Conservation (phyloP, 805 yeast species). For the Millerozyma acaciae region DNA sequence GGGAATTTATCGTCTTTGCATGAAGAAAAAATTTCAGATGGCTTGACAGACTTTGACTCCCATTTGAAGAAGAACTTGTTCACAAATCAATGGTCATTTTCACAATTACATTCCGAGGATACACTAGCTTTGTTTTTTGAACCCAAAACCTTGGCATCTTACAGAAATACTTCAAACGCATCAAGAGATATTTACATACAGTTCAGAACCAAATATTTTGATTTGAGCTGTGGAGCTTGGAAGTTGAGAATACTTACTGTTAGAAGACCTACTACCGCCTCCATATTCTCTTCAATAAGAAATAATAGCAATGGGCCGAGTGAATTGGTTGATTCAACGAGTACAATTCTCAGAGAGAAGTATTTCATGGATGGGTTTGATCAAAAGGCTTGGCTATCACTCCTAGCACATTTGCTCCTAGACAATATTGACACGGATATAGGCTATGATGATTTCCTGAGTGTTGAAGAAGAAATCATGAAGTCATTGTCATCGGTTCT, state of each 20-base stretch:
- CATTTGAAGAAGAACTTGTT: slow-evolving; percentile 27
- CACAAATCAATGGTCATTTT: slow-evolving; percentile 38
- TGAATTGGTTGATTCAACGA: slow-evolving; percentile 15
- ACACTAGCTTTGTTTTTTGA: slow-evolving; percentile 32
- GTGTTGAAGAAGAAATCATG: slow-evolving; percentile 6
- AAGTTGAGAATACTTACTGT: slow-evolving; percentile 30
- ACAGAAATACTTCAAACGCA: slow-evolving; percentile 14
- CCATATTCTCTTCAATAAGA: slow-evolving; percentile 12
- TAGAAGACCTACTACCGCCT: slow-evolving; percentile 24
- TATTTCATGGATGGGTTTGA: slow-evolving; percentile 29
- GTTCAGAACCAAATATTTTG: slow-evolving; percentile 29
- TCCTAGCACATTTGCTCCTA: slow-evolving; percentile 30
- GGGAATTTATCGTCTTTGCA: slow-evolving; percentile 18
- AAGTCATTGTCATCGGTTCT: slow-evolving; percentile 24
- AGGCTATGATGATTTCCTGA: slow-evolving; percentile 28
- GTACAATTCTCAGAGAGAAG: slow-evolving; percentile 22
- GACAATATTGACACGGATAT: slow-evolving; percentile 30
- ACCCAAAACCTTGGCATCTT: slow-evolving; percentile 23
- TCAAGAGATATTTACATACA: slow-evolving; percentile 28
- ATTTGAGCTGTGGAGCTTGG: slow-evolving; percentile 14
- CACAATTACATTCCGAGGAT: slow-evolving; percentile 16
- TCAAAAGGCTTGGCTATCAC: slow-evolving; percentile 24
- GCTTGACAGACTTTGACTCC: slow-evolving; percentile 27
- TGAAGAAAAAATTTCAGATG: slow-evolving; percentile 31
- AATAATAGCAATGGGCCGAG: slow-evolving; percentile 12